Evolutionary conservation across 2,329 filamentous ascomycete genomes (phyloP).

Genomic region (Colletotrichum filicis): DNA sequence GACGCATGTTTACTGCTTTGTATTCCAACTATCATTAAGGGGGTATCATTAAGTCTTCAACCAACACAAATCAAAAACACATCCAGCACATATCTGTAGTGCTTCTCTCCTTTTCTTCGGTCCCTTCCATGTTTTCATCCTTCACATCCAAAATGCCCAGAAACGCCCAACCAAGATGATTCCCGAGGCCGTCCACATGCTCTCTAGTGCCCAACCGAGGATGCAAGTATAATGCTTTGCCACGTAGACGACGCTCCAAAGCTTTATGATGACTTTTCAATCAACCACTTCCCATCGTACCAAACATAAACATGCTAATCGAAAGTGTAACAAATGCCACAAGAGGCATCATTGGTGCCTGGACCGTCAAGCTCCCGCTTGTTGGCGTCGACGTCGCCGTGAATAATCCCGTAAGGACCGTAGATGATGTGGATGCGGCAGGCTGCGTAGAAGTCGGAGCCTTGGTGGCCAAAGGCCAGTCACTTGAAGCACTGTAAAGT

Average conservation of each 20-base stretch:
- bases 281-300: not conserved
- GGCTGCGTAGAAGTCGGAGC: slow-evolving; percentile 38
- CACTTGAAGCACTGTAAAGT: slow-evolving; percentile 55
- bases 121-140: not conserved
- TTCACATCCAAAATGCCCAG: not conserved
- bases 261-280: not conserved
- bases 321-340: slow-evolving; percentile 39
- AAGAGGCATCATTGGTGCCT: slow-evolving; percentile 1
- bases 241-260: not conserved
- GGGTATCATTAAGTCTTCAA: slow-evolving; percentile 13
- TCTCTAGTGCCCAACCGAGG: not conserved
- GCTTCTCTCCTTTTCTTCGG: not conserved
- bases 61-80: not conserved
- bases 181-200: not conserved
- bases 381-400: slow-evolving; percentile 49
- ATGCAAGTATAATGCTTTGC: not conserved
- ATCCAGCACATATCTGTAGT: not conserved
- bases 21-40: not conserved
- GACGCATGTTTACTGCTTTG: not conserved
- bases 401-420: slow-evolving; percentile 45
- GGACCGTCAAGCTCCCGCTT: not conserved
- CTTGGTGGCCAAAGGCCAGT: slow-evolving; percentile 52
- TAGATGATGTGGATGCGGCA: slow-evolving; percentile 36
- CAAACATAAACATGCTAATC: slow-evolving; percentile 22
- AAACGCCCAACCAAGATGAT: not conserved